These are phyloP conservation scores for Colletotrichum sp. DNA, from an alignment of 2,329 filamentous ascomycete species.

Conservation along the genomic window DNA sequence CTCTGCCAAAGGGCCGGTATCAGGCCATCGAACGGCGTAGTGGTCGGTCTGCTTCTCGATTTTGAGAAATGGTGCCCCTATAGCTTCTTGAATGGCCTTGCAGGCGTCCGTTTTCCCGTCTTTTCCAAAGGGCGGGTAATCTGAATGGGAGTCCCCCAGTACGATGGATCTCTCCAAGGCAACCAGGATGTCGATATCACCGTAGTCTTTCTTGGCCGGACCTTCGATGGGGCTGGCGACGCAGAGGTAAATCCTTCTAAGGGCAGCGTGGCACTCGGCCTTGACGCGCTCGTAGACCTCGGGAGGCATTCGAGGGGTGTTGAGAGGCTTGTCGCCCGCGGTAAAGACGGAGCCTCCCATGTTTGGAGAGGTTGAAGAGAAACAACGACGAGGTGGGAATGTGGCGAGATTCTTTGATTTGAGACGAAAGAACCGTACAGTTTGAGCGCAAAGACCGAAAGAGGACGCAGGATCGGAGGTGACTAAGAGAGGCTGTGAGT, in stretches of 20 bases:
- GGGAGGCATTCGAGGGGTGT: constrained; percentile 70
- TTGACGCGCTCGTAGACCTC: constrained; percentile 61
- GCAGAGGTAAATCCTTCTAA: constrained; percentile 56
- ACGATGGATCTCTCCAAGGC: constrained; percentile 33
- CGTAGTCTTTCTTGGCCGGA: constrained; percentile 70
- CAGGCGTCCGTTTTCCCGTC: not conserved
- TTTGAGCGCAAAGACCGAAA: not conserved
- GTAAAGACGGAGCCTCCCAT: constrained; percentile 74
- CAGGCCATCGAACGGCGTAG: constrained; percentile 63
- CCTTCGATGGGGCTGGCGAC: constrained; percentile 70
- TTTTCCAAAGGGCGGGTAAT: not conserved
- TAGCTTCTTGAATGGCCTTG: constrained; percentile 20
- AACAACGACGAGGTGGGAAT: not conserved
- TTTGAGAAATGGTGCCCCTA: constrained; percentile 52
- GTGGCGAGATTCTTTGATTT: not conserved
- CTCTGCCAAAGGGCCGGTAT: not conserved
- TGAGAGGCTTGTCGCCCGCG: constrained; percentile 48
- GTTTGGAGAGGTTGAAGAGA: not conserved
- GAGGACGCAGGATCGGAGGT: not conserved
- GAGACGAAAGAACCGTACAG: not conserved
- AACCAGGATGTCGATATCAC: constrained; percentile 77
- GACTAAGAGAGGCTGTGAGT: not conserved
- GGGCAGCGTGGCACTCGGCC: constrained; percentile 45
- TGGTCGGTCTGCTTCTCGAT: constrained; percentile 34
- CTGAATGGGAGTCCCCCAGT: not conserved